phyloP scores from a whole-genome alignment of 1,284 basidiomycete genomes.

The Marasmius tenuissimus region DNA sequence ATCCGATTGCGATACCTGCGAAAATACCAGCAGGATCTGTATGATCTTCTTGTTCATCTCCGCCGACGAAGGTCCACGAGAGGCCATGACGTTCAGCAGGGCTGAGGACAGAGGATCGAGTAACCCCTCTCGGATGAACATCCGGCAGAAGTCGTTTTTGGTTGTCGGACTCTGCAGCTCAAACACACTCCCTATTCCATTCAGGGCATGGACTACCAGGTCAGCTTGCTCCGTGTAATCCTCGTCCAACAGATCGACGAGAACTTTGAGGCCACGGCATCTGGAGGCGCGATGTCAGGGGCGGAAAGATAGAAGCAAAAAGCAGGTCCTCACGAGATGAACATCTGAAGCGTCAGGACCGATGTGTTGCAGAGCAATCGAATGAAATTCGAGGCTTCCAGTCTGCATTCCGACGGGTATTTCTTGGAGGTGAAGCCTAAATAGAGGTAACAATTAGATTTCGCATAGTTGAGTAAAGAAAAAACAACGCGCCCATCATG shows the following conservation, averaged over 20 bases:
- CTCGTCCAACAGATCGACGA: constrained; percentile 95
- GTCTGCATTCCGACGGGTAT: constrained; percentile 88
- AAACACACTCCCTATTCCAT: constrained; percentile 93
- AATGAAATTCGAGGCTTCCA: constrained; percentile 96
- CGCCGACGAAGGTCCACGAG: constrained; percentile 62
- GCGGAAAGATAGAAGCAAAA: neutral
- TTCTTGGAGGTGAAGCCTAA: constrained; percentile 91
- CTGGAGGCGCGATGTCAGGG: constrained; percentile 37
- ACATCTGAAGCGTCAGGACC: constrained; percentile 94
- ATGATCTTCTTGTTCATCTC: constrained; percentile 89
- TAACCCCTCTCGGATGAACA: constrained; percentile 95
- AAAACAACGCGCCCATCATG: constrained; percentile 70
- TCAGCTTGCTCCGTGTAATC: constrained; percentile 89
- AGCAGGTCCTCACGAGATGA: constrained; percentile 76
- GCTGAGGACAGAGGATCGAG: constrained; percentile 92
- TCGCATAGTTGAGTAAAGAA: neutral
- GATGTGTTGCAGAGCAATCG: constrained; percentile 91
- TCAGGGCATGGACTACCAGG: constrained; percentile 91
- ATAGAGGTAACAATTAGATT: constrained; percentile 5
- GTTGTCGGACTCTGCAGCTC: constrained; percentile 94
- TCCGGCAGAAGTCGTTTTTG: constrained; percentile 96
- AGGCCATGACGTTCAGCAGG: constrained; percentile 83
- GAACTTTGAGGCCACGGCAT: constrained; percentile 89
- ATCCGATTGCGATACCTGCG: constrained; percentile 94
- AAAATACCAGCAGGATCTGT: constrained; percentile 89